phyloP scores from a whole-genome alignment of 78 protist species.

The Emiliania huxleyi region DNA sequence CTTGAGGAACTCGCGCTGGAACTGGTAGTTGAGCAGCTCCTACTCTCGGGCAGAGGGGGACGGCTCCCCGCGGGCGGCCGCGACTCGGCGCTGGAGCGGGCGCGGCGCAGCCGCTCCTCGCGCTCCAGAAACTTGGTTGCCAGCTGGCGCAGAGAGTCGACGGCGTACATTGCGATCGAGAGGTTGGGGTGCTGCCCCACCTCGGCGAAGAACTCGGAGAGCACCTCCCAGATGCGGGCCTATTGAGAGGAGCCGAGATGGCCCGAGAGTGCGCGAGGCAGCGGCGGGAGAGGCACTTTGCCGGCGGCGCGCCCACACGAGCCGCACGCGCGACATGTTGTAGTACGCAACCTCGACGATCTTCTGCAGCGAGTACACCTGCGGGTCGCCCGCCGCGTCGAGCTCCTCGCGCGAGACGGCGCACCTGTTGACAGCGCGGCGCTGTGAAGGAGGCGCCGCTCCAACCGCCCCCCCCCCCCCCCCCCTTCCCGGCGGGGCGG shows the following conservation, averaged over 20 bases:
- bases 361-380: constrained; percentile 89
- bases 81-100: not conserved
- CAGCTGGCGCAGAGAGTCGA: constrained; percentile 95
- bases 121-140: constrained; percentile 88
- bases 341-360: constrained; percentile 86
- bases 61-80: not conserved
- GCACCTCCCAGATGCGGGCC: constrained; percentile 82
- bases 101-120: no score
- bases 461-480: no score
- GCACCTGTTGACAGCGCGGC: no score
- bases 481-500: no score
- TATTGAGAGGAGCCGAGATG: no score
- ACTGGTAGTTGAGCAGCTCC: constrained; percentile 83
- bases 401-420: constrained; percentile 82
- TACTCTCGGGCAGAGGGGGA: not conserved
- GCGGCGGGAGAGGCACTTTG: no score
- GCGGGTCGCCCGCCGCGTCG: constrained; percentile 51
- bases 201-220: constrained; percentile 73
- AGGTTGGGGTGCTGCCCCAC: constrained; percentile 71
- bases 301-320: constrained; percentile 94
- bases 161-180: constrained; percentile 80
- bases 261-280: no score
- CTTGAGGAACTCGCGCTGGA: constrained; percentile 91
- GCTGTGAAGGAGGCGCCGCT: no score
- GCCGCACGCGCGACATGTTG: constrained; percentile 88